phyloP scores from a whole-genome alignment of 805 yeast genomes.

The Tetrapisispora phaffii region DNA sequence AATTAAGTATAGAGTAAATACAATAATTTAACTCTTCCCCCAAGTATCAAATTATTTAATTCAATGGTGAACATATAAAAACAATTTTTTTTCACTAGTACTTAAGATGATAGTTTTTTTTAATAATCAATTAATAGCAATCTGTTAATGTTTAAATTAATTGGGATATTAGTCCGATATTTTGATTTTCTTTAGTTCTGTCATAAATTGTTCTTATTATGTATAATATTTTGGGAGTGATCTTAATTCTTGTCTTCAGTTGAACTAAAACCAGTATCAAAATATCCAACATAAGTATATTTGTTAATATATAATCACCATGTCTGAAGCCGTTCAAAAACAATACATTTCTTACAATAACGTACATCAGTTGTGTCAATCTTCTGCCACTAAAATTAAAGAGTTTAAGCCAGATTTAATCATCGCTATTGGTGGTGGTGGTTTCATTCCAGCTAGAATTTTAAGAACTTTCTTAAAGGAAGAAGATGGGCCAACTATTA shows the following conservation, averaged over 20 bases:
- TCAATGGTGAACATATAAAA: too few relatives aligned
- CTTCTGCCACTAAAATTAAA: constrained; percentile 51
- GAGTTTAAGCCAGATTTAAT: constrained; percentile 76
- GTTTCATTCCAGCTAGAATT: constrained; percentile 95
- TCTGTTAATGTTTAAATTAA: too few relatives aligned
- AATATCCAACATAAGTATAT: too few relatives aligned
- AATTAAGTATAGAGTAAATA: neutral
- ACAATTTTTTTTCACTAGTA: too few relatives aligned
- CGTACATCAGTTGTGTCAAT: constrained; percentile 65
- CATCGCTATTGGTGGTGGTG: constrained; percentile 97
- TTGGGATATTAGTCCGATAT: too few relatives aligned
- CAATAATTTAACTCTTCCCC: neutral
- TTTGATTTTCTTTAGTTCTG: neutral
- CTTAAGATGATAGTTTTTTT: too few relatives aligned
- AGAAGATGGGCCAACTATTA: constrained; percentile 77
- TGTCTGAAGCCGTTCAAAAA: constrained; percentile 32
- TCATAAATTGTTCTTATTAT: neutral
- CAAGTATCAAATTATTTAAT: too few relatives aligned
- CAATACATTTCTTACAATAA: constrained; percentile 74
- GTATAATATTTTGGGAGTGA: neutral
- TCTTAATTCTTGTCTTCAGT: neutral
- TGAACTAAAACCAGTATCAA: neutral
- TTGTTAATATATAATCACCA: constrained; percentile 1
- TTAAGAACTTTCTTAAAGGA: constrained; percentile 85
- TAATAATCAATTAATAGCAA: too few relatives aligned